Evolutionary conservation across 345 rosid genomes (phyloP).

Genomic region (Citrus glauca): DNA sequence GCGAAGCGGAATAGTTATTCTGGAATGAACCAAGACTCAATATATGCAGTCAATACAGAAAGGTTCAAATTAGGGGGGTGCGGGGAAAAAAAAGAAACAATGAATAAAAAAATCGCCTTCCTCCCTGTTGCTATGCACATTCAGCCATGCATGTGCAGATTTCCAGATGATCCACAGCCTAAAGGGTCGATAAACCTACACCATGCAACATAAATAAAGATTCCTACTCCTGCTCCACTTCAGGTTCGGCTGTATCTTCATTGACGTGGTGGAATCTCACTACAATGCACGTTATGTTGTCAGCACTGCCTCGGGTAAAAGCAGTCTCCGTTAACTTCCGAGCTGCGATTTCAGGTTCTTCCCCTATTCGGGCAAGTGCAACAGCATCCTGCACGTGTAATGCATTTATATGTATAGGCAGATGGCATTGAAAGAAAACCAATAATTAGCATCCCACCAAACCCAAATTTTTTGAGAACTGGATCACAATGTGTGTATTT

Average conservation of each 20-base stretch:
- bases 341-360: slow-evolving; percentile 82
- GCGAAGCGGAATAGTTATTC: background rate
- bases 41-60: slow-evolving; percentile 1
- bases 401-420: background rate
- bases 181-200: slow-evolving; percentile 16
- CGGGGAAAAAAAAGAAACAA: slow-evolving; percentile 9
- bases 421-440: background rate
- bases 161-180: slow-evolving; percentile 3
- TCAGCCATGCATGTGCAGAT: slow-evolving; percentile 26
- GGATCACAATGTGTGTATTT: background rate
- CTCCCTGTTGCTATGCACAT: slow-evolving; percentile 28
- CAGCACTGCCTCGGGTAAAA: slow-evolving; percentile 82
- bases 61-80: background rate
- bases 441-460: background rate
- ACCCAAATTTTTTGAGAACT: background rate
- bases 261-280: slow-evolving; percentile 66
- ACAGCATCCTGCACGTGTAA: slow-evolving; percentile 70
- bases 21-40: background rate
- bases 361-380: slow-evolving; percentile 64
- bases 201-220: slow-evolving; percentile 13
- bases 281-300: slow-evolving; percentile 95
- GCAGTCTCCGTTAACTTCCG: slow-evolving; percentile 85
- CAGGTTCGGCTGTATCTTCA: slow-evolving; percentile 31
- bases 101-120: slow-evolving; percentile 34
- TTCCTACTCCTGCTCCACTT: slow-evolving; percentile 25